Evolutionary conservation across 345 rosid species (phyloP), one percentile per base, ranked within the genome.

Genomic region (Durio zibethinus): DNA sequence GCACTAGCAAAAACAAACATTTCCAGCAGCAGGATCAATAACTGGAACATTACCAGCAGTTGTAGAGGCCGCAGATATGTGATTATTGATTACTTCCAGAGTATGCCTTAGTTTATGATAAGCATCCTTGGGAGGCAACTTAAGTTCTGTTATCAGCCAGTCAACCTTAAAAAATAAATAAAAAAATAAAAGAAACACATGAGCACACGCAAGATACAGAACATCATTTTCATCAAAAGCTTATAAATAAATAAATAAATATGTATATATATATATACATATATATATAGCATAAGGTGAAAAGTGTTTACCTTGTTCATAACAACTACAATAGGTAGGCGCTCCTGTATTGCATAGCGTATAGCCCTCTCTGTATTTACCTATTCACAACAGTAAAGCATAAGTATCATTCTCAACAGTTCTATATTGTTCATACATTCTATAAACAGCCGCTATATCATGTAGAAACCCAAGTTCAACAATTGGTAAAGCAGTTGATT

Each of bases 341-440:
- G 92, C 35, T 96, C 99, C 78, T 92, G 99, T 87, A 91, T 92
- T 47, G 99, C 97, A 82, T 93, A 98, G 76, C 97, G 94, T 70
- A 96, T 96, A 79, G 98, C 97, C 84, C 99, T 89, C 89, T 96
- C 99, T 2, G 99, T 93, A 82, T 96, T 96, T 16, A 87, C 99
- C 99, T 93, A 82, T 77, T 70, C 61, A 79, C 12, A 38, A 57
- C 62, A 73, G 25, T 66, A 77, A 38, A 45, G 31, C 42, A 73
- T 36, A 71, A 35, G 57, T 29, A 61, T 40, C 36, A 50, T 27
- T 75, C 76, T 76, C 72, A 73, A 33, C 40, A 67, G 47, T 68
- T 33, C 47, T 9, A 50, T 1, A 79, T 63, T 31, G 45, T 67
- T n/a, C 36, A 67, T 21, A 48, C 56, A 74, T 72, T 20, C 60